A percentile compares a stretch with the other conserved stretches of the same genome.
These are phyloP conservation scores for Craterostigma plantagineum DNA, from an alignment of 257 asterid genomes.

Conservation along the genomic window DNA sequence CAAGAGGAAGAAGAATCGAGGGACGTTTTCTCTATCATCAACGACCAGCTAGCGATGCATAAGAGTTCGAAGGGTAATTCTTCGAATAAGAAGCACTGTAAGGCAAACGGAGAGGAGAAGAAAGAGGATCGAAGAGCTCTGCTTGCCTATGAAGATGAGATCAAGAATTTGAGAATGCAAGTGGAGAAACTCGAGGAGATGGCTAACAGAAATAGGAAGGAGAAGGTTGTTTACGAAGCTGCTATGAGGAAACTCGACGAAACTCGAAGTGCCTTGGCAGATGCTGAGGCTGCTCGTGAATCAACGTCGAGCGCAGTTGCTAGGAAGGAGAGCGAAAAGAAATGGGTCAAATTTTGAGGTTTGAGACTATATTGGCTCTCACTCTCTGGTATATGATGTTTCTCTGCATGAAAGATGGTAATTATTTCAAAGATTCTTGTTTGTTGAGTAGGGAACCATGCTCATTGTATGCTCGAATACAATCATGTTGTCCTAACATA, in stretches of 20 bases:
- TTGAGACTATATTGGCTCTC: not conserved
- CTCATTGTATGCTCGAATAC: too few species aligned
- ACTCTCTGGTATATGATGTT: too few species aligned
- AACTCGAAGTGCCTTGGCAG: conserved; percentile 56
- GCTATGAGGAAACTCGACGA: conserved; percentile 69
- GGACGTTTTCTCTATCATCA: conserved; percentile 69
- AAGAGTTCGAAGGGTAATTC: conserved; percentile 24
- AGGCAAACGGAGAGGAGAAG: conserved; percentile 32
- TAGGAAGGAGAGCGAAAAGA: conserved; percentile 72
- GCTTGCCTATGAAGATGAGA: conserved; percentile 61
- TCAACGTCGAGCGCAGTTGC: conserved; percentile 65
- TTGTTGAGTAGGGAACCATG: too few species aligned
- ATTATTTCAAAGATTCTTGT: too few species aligned
- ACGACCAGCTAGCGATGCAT: conserved; percentile 53
- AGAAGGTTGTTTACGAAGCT: conserved; percentile 68
- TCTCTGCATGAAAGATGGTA: too few species aligned
- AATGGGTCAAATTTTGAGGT: conserved; percentile 80
- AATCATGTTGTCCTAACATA: too few species aligned
- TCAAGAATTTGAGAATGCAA: conserved; percentile 48
- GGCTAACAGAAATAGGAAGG: conserved; percentile 68
- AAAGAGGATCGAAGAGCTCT: conserved; percentile 46
- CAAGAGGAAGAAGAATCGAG: conserved; percentile 53
- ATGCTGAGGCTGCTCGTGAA: conserved; percentile 67
- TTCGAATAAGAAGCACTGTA: conserved; percentile 19
- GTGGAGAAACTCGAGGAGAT: conserved; percentile 64